A percentile compares a stretch with the other conserved stretches of the same genome.
phyloP scores from a whole-genome alignment of 257 asterid genomes.

The Fraxinus pennsylvanica region DNA sequence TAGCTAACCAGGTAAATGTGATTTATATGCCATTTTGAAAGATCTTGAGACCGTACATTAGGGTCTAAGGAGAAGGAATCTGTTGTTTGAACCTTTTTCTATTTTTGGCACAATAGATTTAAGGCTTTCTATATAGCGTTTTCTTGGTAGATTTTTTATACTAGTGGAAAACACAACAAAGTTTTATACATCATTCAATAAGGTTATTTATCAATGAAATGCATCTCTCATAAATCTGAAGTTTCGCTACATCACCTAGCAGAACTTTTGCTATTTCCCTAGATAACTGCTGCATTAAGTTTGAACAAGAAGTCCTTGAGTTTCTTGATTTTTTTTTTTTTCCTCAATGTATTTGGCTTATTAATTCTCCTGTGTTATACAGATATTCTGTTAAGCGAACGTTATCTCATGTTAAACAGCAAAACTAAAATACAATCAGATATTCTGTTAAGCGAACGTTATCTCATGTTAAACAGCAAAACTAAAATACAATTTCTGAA shows the following conservation, averaged over 20 bases:
- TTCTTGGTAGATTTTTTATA: background rate
- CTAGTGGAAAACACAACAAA: background rate
- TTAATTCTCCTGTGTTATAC: background rate
- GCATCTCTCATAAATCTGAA: background rate
- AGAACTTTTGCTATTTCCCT: background rate
- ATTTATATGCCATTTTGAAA: constrained; percentile 10
- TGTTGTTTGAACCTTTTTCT: background rate
- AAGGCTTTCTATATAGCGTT: background rate
- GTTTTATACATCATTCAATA: background rate
- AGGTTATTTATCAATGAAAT: background rate
- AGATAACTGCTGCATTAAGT: background rate
- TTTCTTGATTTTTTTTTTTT: no score
- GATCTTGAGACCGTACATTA: background rate
- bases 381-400: background rate
- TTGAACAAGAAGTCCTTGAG: background rate
- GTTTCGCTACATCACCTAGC: background rate
- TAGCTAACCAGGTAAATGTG: constrained; percentile 73
- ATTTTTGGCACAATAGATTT: background rate
- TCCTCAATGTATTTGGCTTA: background rate
- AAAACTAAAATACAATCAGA: background rate
- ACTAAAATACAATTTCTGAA: background rate
- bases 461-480: background rate
- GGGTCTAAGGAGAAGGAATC: background rate
- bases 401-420: background rate
- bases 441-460: background rate